These are phyloP conservation scores for Debaryomycetaceae sp. DNA, from an alignment of 1,139 yeast species.

Conservation along the genomic window DNA sequence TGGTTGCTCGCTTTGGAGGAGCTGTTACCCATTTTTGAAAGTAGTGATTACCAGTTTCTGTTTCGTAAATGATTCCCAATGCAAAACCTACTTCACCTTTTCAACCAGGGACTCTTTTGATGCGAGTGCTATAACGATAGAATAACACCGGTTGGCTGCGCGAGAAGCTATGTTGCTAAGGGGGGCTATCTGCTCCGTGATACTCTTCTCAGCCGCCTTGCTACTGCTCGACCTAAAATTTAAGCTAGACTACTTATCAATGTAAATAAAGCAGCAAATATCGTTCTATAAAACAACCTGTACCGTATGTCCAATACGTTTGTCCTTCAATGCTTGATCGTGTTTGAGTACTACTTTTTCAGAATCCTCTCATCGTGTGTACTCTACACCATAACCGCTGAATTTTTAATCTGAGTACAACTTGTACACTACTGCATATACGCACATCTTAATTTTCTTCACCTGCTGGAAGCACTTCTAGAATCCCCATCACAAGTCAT, in stretches of 20 bases:
- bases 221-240: neutral
- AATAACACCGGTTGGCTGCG: neutral
- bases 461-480: neutral
- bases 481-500: neutral
- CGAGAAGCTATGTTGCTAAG: neutral
- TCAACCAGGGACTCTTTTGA: no score
- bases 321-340: neutral
- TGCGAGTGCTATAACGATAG: neutral
- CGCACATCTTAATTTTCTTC: neutral
- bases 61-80: neutral
- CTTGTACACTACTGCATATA: neutral
- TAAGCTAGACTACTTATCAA: neutral
- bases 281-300: neutral
- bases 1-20: conserved; percentile 32
- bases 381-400: neutral
- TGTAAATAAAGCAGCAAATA: neutral
- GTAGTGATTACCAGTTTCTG: neutral
- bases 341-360: neutral
- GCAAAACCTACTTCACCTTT: neutral
- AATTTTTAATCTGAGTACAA: neutral
- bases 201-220: neutral
- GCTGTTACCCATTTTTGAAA: conserved; percentile 39
- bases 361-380: neutral
- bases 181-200: neutral
- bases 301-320: neutral